Percentiles rank a stretch among this genome's conserved stretches.
phyloP scores from a whole-genome alignment of 1,139 yeast species.

The Diutina sp. region DNA sequence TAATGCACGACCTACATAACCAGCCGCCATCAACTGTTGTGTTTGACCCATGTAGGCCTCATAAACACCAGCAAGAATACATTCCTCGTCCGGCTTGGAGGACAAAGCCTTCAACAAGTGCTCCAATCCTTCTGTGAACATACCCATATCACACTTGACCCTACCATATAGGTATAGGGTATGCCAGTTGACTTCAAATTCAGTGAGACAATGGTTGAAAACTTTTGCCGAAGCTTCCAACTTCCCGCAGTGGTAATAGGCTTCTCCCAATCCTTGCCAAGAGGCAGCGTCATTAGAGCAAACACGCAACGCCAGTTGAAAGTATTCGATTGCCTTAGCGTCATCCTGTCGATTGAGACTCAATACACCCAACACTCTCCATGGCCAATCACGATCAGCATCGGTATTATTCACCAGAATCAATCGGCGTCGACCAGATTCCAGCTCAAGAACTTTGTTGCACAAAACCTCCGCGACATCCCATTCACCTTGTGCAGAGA shows the following conservation, averaged over 20 bases:
- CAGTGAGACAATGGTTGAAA: conserved; percentile 46
- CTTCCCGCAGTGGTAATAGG: conserved; percentile 76
- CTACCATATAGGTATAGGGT: conserved; percentile 58
- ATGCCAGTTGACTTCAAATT: conserved; percentile 37
- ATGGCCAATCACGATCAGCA: conserved; percentile 61
- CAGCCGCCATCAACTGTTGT: conserved; percentile 37
- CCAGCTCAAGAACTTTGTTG: conserved; percentile 48
- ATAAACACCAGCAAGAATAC: conserved; percentile 44
- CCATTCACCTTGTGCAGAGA: conserved; percentile 68
- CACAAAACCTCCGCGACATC: conserved; percentile 70
- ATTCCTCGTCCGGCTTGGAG: conserved; percentile 36
- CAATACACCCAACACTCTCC: conserved; percentile 72
- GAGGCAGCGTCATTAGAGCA: conserved; percentile 57
- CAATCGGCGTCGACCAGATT: conserved; percentile 39
- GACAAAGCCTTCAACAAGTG: conserved; percentile 25
- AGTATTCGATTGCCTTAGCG: conserved; percentile 75
- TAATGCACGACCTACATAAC: conserved; percentile 50
- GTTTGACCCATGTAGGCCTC: conserved; percentile 48
- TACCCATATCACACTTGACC: conserved; percentile 35
- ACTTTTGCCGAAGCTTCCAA: conserved; percentile 80
- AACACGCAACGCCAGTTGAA: conserved; percentile 73
- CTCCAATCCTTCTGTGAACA: conserved; percentile 22
- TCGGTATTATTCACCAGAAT: conserved; percentile 19
- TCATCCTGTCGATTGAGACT: conserved; percentile 63
- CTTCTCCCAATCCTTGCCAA: conserved; percentile 93